Evolutionary conservation across 805 yeast genomes (phyloP).

Genomic region (Yarrowia keelungensis): DNA sequence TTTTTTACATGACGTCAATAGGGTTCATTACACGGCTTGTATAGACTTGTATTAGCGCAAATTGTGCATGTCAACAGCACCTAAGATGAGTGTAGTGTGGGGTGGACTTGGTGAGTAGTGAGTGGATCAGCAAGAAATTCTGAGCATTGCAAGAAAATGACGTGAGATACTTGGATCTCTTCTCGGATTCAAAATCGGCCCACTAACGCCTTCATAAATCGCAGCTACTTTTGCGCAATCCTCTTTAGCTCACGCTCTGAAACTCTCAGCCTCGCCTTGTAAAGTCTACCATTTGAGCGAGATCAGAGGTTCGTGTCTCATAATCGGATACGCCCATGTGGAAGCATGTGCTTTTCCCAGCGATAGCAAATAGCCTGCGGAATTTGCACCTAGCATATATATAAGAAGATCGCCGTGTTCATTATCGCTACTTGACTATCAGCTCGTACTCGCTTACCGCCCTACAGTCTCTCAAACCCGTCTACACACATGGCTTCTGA

Average conservation of each 20-base stretch:
- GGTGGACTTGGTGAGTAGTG: background rate
- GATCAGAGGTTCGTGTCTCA: conserved; percentile 15
- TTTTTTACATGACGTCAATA: conserved; percentile 30
- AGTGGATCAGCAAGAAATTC: background rate
- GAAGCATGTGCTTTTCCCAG: conserved; percentile 2
- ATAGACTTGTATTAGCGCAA: conserved; percentile 14
- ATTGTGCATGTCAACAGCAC: conserved; percentile 35
- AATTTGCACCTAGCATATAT: conserved; percentile 1
- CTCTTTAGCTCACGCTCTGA: conserved; percentile 5
- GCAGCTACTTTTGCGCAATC: background rate
- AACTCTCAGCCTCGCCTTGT: conserved; percentile 18
- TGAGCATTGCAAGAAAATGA: background rate
- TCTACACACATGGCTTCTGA: background rate
- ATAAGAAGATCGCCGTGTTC: background rate
- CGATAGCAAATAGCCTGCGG: background rate
- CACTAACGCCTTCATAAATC: too few species aligned
- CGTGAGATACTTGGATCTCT: too few species aligned
- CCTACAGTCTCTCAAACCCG: too few species aligned
- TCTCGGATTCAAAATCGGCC: background rate
- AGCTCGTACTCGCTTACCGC: too few species aligned
- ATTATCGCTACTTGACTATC: too few species aligned
- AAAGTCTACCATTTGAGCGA: background rate
- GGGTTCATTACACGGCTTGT: conserved; percentile 17
- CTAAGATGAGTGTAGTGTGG: conserved; percentile 16
- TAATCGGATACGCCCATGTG: conserved; percentile 6